Evolutionary conservation across 192 early-diverging fungal genomes (phyloP).

Genomic region (Umbelopsis vinacea): DNA sequence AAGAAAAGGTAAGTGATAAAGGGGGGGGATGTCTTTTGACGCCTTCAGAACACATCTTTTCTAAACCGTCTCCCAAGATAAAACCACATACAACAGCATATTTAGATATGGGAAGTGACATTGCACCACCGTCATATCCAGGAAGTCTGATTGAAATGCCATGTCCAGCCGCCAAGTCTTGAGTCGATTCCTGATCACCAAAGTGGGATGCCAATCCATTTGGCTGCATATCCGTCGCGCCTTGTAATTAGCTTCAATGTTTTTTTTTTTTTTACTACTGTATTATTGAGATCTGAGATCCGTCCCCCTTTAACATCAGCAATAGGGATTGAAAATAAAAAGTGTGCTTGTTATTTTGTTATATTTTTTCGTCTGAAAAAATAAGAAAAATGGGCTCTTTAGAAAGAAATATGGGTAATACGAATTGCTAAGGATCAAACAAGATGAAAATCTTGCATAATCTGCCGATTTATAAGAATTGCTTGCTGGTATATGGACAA

Average conservation of each 20-base stretch:
- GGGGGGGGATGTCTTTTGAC: too few species aligned
- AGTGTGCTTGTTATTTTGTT: conserved; percentile 1
- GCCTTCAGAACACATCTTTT: neutral
- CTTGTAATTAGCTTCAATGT: too few species aligned
- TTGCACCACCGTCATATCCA: neutral
- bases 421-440: neutral
- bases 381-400: too few species aligned
- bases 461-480: neutral
- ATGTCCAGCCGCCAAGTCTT: neutral
- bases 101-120: neutral
- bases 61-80: neutral
- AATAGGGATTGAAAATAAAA: neutral
- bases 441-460: neutral
- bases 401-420: neutral
- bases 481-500: conserved; percentile 6
- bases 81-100: neutral
- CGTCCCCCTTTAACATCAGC: neutral
- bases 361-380: too few species aligned
- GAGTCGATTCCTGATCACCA: too few species aligned
- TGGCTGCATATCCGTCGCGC: too few species aligned
- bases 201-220: too few species aligned
- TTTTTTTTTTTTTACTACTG: too few species aligned
- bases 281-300: too few species aligned
- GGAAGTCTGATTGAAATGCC: neutral
- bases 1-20: conserved; percentile 33